Base-by-base conservation (phyloP, 2,329 filamentous ascomycete genomes). In the Elsinoe fawcettii region DNA sequence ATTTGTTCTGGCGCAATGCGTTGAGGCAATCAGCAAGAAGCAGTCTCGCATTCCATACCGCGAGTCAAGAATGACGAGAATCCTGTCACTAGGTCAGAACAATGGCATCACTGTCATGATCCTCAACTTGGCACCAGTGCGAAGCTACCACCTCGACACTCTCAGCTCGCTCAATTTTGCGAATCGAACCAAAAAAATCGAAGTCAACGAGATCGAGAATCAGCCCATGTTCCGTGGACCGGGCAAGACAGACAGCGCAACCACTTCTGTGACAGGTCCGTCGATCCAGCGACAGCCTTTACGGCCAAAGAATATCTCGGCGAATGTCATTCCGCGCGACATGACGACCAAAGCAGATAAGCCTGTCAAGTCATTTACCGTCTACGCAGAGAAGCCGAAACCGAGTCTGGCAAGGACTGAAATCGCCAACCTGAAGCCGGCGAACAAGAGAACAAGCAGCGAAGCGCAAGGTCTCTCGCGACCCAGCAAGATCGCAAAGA, bases 51-150 rank as follows among this genome's bases (percentile, higher is more conserved):
- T 97, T 66, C 92, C 93, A 0, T 97, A 95, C 70, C 81, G 92
- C 58, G 92, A 96, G 69, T 93, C 88, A 56, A 96, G 97, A 76
- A 96, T 97, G 92, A 97, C 93, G 0, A 82, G 92, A 47, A 96
- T 97, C 57, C 74, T 97, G 23, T 92, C 88, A 0, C 74, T 97
- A 7, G 92, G 92, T 2, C 92, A 96, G 74, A 96, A 97, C 74
- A 90, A 95, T 62, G 92, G 93, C 53, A 83, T 96, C 63, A 96
- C 91, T 0, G 82, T 97, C 67, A 97, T 97, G 93, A 93, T 97
- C 59, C 78, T 97, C 36, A 97, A 97, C 67, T 80, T 97, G 2
- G 89, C 92, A 0, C 91, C 93, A 0, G 80, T 95, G n/a, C 84
- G 88, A 61, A 90, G 88, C 64, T 97, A 95, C 68, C 92, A 97